Evolutionary conservation across 1,284 basidiomycete species (phyloP), one percentile per base, ranked within the genome.

Genomic region (Phenoliferia sp.): DNA sequence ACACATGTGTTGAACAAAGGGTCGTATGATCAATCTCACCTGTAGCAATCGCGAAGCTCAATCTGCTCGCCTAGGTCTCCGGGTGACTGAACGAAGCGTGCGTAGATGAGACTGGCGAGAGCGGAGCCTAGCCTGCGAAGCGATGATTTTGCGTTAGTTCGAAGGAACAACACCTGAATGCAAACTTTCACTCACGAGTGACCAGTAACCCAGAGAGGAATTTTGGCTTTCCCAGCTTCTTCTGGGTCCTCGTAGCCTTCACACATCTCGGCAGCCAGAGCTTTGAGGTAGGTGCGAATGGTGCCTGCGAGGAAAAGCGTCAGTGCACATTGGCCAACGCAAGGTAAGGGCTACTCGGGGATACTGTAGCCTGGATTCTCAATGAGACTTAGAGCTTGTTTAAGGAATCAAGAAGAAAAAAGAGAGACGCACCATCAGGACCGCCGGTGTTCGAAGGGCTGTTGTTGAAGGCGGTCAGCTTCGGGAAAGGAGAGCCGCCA

Each of bases 41-140:
- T 22, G 64, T 71, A 69, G 56, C 50, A 61, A 60, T 73, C 72
- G 7, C 35, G 26, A 10, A 73, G 60, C 16, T 34, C 33, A 35
- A 71, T 35, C 28, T 63, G 33, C 5, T 54, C 26, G 22, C 72
- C 72, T 29, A 73, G 62, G 57, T 73, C 72, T 2, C 16, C n/a
- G 15, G 68, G 64, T 19, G 62, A 62, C 31, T 55, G 67, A 16
- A 73, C 48, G 32, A 65, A 63, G n/a, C 72, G 65, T 2, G 69
- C 65, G 64, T 54, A 73, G 29, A 52, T 57, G 33, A 73, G 54
- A 1, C 58, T 62, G 1, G 69, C 63, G 26, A 74, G 63, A 6
- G 69, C 66, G 3, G 52, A 52, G 4, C 73, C 73, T 26, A 74
- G 68, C 26, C 69, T 71, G 58, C 73, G 72, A 5, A 69, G 71